Evolutionary conservation across 768 basidiomycete species (phyloP).

Genomic region (Boletus rufocinnamomeus): DNA sequence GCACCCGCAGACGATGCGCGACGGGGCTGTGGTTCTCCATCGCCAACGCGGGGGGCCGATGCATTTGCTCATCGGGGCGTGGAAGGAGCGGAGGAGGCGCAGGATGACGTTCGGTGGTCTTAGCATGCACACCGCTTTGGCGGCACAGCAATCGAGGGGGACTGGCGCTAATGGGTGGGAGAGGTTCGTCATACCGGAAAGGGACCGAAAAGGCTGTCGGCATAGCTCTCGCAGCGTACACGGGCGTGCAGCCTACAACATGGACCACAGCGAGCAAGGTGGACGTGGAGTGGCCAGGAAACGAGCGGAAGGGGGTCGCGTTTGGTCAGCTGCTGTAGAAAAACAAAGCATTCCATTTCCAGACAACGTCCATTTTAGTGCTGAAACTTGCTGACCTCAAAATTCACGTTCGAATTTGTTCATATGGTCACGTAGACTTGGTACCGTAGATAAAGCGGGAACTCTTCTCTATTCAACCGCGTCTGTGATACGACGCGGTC

Average conservation of each 20-base stretch:
- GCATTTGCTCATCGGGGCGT: constrained; percentile 5
- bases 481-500: not conserved
- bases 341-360: constrained; percentile 28
- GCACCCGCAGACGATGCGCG: constrained; percentile 4
- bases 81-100: constrained; percentile 16
- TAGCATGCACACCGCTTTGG: constrained; percentile 25
- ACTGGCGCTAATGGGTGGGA: not conserved
- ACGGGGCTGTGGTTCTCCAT: constrained; percentile 28
- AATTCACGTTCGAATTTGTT: constrained; percentile 13
- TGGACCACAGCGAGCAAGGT: not conserved
- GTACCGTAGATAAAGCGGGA: not conserved
- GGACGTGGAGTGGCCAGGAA: not conserved
- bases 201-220: not conserved
- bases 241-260: not conserved
- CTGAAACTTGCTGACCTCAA: not conserved
- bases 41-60: constrained; percentile 14
- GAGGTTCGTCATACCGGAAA: constrained; percentile 1
- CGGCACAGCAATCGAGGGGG: constrained; percentile 23
- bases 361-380: constrained; percentile 14
- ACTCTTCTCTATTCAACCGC: not conserved
- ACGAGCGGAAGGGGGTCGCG: not conserved
- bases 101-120: constrained; percentile 19
- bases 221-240: constrained; percentile 7
- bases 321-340: constrained; percentile 10
- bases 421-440: constrained; percentile 3